phyloP scores from a whole-genome alignment of 768 basidiomycete species.

The Boletus rex-veris region DNA sequence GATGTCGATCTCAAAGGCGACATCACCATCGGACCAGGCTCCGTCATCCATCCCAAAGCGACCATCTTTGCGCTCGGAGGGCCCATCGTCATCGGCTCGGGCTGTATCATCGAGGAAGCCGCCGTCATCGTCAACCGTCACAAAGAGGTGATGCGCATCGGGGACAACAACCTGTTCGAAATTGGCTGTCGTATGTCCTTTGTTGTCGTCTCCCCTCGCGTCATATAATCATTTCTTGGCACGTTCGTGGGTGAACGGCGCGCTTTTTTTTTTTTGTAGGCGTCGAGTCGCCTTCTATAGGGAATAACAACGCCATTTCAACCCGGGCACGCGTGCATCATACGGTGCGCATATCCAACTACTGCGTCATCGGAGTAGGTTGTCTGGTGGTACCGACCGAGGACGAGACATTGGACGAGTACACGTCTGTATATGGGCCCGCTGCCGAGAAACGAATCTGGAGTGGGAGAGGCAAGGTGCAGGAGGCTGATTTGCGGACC shows the following conservation, averaged over 20 bases:
- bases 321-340: slow-evolving; percentile 82
- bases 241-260: too few relatives aligned
- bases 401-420: slow-evolving; percentile 76
- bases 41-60: slow-evolving; percentile 90
- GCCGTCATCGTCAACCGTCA: slow-evolving; percentile 88
- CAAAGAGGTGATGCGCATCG: slow-evolving; percentile 89
- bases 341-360: slow-evolving; percentile 71
- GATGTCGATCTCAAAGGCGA: slow-evolving; percentile 94
- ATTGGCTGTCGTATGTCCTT: slow-evolving; percentile 79
- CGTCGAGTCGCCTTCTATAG: slow-evolving; percentile 81
- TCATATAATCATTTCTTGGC: not conserved
- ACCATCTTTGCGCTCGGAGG: slow-evolving; percentile 90
- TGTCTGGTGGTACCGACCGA: slow-evolving; percentile 77
- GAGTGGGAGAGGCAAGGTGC: slow-evolving; percentile 81
- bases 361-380: slow-evolving; percentile 80
- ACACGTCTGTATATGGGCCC: slow-evolving; percentile 81
- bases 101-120: slow-evolving; percentile 90
- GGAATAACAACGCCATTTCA: slow-evolving; percentile 81
- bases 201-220: not conserved
- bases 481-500: slow-evolving; percentile 76
- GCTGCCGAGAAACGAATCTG: slow-evolving; percentile 71
- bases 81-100: slow-evolving; percentile 83
- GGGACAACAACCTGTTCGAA: slow-evolving; percentile 91
- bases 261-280: slow-evolving; percentile 42
- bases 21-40: slow-evolving; percentile 89